A percentile compares a stretch with the other conserved stretches of the same genome.
phyloP scores from a whole-genome alignment of 345 rosid species.

The Luvunga scandens region DNA sequence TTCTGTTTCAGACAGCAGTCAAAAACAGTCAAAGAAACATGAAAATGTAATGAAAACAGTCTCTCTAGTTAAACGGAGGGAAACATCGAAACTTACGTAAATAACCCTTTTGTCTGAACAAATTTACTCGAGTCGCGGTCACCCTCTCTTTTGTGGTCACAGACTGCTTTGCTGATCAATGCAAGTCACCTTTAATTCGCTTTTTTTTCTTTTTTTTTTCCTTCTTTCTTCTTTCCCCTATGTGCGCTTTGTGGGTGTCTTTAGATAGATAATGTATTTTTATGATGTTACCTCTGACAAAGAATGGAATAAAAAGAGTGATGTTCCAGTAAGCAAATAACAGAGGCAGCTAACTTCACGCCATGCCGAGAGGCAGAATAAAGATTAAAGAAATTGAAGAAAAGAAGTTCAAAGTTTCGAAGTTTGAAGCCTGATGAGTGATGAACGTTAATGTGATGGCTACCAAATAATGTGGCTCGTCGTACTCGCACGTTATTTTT shows the following conservation, averaged over 20 bases:
- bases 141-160: neutral
- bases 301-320: neutral
- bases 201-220: neutral
- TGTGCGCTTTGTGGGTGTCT: neutral
- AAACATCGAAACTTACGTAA: neutral
- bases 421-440: neutral
- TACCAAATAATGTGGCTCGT: neutral
- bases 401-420: constrained; percentile 1
- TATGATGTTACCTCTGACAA: neutral
- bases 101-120: neutral
- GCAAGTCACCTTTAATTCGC: neutral
- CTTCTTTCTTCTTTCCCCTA: no score
- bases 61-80: neutral
- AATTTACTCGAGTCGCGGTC: neutral
- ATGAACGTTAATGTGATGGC: no score
- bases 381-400: neutral
- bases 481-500: neutral
- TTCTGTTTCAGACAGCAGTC: neutral
- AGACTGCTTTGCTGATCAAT: neutral
- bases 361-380: neutral
- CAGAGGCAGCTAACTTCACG: neutral
- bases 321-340: no score
- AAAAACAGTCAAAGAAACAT: constrained; percentile 1
- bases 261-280: neutral
- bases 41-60: neutral